Conservation (phyloP, 2,329 filamentous ascomycete genomes). For the Colletotrichum sp. region DNA sequence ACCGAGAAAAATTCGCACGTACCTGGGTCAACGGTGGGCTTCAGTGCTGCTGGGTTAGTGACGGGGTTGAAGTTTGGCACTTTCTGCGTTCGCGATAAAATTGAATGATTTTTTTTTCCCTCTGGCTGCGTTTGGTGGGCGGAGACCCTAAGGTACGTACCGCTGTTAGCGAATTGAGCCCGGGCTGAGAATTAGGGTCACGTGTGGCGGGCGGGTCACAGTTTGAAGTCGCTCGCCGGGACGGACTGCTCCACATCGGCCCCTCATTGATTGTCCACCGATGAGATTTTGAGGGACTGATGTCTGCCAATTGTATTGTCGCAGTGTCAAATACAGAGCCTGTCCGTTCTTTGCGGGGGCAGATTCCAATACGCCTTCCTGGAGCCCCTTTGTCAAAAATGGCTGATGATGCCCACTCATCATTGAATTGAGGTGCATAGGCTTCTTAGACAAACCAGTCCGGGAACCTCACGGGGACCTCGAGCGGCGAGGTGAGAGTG, state of each 20-base stretch:
- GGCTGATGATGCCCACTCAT: background rate
- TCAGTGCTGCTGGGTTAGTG: conserved; percentile 22
- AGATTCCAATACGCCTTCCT: background rate
- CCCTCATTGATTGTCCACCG: background rate
- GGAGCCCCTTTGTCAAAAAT: background rate
- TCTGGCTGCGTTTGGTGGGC: conserved; percentile 38
- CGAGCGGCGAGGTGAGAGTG: background rate
- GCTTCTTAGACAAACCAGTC: background rate
- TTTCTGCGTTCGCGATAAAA: conserved; percentile 37
- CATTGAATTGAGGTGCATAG: background rate
- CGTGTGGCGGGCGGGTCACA: background rate
- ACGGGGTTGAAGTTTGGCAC: conserved; percentile 36
- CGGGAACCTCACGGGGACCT: background rate
- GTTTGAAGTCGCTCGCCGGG: background rate
- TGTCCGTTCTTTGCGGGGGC: background rate
- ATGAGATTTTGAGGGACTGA: background rate
- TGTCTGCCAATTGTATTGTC: background rate
- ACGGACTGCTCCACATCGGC: background rate
- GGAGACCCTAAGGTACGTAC: conserved; percentile 41
- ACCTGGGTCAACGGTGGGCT: conserved; percentile 47
- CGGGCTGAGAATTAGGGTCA: background rate
- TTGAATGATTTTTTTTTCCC: conserved; percentile 36
- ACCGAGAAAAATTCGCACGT: conserved; percentile 21
- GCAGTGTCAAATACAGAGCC: background rate
- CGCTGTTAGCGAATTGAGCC: conserved; percentile 27